phyloP scores from a whole-genome alignment of 768 basidiomycete species.

The Strobilomyces echinocephalus region DNA sequence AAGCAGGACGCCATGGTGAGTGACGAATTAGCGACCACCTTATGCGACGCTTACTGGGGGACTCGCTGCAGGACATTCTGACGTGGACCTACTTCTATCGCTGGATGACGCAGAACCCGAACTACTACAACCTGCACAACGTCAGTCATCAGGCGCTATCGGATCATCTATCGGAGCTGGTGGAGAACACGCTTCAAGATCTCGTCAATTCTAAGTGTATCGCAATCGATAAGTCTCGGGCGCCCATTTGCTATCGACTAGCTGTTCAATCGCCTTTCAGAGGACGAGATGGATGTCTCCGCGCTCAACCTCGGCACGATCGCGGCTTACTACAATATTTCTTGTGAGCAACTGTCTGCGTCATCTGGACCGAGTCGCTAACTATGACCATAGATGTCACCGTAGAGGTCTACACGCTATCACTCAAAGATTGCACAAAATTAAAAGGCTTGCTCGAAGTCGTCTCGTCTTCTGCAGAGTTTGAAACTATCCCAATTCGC shows the following conservation, averaged over 20 bases:
- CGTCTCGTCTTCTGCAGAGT: conserved; percentile 94
- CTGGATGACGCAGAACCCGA: conserved; percentile 95
- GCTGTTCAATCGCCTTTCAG: conserved; percentile 24
- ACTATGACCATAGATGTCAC: conserved; percentile 64
- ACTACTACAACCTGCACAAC: conserved; percentile 91
- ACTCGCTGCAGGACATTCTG: conserved; percentile 68
- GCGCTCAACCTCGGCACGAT: conserved; percentile 98
- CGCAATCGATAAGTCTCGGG: conserved; percentile 56
- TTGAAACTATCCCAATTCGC: conserved; percentile 91
- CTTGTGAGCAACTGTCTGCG: conserved; percentile 48
- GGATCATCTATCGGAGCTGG: conserved; percentile 92
- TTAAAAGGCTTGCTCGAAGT: conserved; percentile 96
- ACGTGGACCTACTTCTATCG: conserved; percentile 99
- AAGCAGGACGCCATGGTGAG: conserved; percentile 93
- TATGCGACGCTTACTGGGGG: neutral
- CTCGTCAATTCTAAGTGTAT: conserved; percentile 95
- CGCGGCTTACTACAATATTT: conserved; percentile 93
- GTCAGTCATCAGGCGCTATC: conserved; percentile 94
- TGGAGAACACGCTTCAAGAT: conserved; percentile 89
- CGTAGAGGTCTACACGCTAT: conserved; percentile 94
- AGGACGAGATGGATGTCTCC: conserved; percentile 91
- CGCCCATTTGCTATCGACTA: neutral
- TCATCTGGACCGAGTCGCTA: neutral
- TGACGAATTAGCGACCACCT: neutral
- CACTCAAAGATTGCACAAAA: conserved; percentile 93